Conservation (phyloP, 306 rosid genomes). For the Glycine latifolia region DNA sequence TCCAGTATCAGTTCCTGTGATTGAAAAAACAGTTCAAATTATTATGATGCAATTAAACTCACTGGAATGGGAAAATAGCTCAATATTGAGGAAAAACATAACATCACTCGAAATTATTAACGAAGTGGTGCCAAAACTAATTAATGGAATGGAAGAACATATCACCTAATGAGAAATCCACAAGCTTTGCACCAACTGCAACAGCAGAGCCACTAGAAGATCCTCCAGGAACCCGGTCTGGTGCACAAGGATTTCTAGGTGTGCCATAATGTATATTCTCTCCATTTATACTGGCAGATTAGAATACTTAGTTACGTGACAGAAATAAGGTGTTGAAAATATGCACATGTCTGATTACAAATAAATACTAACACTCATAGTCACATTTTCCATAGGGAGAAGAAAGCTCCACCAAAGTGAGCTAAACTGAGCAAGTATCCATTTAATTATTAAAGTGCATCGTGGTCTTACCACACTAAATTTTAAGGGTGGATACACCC, state of each 20-base stretch:
- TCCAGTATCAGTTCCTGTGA: constrained; percentile 91
- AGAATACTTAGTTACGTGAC: not conserved
- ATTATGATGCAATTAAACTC: constrained; percentile 17
- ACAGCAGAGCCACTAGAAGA: constrained; percentile 70
- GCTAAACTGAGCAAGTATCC: not conserved
- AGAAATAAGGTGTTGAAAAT: constrained; percentile 14
- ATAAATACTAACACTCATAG: no score
- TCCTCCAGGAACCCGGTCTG: constrained; percentile 64
- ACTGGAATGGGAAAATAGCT: constrained; percentile 30
- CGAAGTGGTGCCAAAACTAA: constrained; percentile 36
- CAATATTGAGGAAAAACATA: constrained; percentile 41
- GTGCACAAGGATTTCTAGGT: constrained; percentile 62
- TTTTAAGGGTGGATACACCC: not conserved
- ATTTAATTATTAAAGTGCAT: not conserved
- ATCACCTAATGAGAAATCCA: constrained; percentile 85
- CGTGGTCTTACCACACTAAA: not conserved
- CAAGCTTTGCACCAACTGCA: constrained; percentile 86
- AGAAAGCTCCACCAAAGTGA: not conserved
- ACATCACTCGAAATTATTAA: constrained; percentile 13
- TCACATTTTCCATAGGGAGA: no score
- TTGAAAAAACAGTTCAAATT: not conserved
- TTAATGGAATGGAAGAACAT: constrained; percentile 33
- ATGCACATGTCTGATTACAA: constrained; percentile 13
- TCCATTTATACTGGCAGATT: constrained; percentile 58
- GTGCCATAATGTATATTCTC: constrained; percentile 62